Evolutionary conservation across 768 basidiomycete species (phyloP).

Genomic region (Mycena capillaripes): DNA sequence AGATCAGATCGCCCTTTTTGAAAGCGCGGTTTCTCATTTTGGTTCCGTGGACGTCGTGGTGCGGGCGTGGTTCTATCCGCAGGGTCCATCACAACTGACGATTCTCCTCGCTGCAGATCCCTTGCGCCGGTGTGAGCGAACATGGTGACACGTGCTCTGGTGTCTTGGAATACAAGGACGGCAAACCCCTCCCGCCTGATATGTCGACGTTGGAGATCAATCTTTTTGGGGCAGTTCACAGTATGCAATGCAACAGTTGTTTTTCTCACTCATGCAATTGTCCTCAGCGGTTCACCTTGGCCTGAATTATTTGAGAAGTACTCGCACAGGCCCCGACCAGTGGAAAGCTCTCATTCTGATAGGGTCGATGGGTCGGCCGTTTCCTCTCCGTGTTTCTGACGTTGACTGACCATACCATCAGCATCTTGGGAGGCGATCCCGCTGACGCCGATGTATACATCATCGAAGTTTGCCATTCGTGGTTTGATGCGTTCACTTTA

Average conservation of each 20-base stretch:
- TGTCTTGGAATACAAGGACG: constrained; percentile 49
- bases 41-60: constrained; percentile 70
- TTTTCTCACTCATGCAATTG: constrained; percentile 13
- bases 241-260: constrained; percentile 41
- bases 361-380: constrained; percentile 64
- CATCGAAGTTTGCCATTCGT: constrained; percentile 68
- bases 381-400: neutral
- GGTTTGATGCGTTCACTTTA: constrained; percentile 66
- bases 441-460: constrained; percentile 59
- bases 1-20: constrained; percentile 65
- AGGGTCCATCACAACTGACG: neutral
- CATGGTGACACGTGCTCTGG: constrained; percentile 43
- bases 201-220: constrained; percentile 65
- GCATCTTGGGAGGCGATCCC: constrained; percentile 67
- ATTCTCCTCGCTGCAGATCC: constrained; percentile 47
- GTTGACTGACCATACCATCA: constrained; percentile 35
- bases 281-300: constrained; percentile 63
- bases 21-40: constrained; percentile 59
- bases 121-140: constrained; percentile 66
- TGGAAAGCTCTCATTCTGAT: constrained; percentile 66
- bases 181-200: constrained; percentile 60
- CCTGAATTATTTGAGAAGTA: constrained; percentile 61
- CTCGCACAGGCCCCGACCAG: constrained; percentile 48
- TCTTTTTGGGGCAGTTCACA: constrained; percentile 61
- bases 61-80: neutral